phyloP scores from a whole-genome alignment of 2,329 filamentous ascomycete species.

The Zymoseptoria crescenta region DNA sequence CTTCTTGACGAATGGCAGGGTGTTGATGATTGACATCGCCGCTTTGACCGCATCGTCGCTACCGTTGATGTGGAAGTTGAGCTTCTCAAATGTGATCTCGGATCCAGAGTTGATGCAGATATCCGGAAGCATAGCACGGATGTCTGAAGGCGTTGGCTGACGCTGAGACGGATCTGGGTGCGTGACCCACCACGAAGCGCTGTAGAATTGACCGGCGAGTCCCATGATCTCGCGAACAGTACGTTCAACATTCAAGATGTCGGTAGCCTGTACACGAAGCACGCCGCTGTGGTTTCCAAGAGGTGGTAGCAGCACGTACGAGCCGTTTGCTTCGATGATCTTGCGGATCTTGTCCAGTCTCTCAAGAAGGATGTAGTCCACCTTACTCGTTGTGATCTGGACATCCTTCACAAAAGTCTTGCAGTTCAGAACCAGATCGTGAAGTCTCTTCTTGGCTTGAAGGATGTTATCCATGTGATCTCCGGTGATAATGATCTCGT shows the following conservation, averaged over 20 bases:
- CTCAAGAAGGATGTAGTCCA: slow-evolving; percentile 85
- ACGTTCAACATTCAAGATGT: slow-evolving; percentile 88
- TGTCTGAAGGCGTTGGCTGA: slow-evolving; percentile 57
- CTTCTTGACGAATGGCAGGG: slow-evolving; percentile 80
- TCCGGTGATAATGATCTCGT: slow-evolving; percentile 92
- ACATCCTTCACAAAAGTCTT: slow-evolving; percentile 82
- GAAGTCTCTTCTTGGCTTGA: slow-evolving; percentile 82
- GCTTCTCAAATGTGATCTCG: slow-evolving; percentile 88
- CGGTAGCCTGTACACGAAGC: slow-evolving; percentile 84
- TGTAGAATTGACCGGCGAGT: slow-evolving; percentile 93
- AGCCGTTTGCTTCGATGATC: slow-evolving; percentile 94
- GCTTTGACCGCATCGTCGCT: slow-evolving; percentile 95
- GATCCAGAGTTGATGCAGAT: slow-evolving; percentile 95
- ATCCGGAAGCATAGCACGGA: slow-evolving; percentile 84
- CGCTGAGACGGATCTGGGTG: slow-evolving; percentile 61
- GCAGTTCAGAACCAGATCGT: slow-evolving; percentile 71
- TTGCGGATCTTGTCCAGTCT: slow-evolving; percentile 94
- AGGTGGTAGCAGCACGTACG: slow-evolving; percentile 85
- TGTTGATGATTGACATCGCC: slow-evolving; percentile 87
- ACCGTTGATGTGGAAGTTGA: slow-evolving; percentile 87
- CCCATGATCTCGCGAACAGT: slow-evolving; percentile 95
- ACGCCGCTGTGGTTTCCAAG: slow-evolving; percentile 77
- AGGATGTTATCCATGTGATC: slow-evolving; percentile 77
- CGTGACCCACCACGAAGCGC: slow-evolving; percentile 90
- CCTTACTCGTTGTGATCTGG: slow-evolving; percentile 79